These are phyloP conservation scores for Didymosphaeria variabile DNA, from an alignment of 2,329 filamentous ascomycete species.

Conservation along the genomic window DNA sequence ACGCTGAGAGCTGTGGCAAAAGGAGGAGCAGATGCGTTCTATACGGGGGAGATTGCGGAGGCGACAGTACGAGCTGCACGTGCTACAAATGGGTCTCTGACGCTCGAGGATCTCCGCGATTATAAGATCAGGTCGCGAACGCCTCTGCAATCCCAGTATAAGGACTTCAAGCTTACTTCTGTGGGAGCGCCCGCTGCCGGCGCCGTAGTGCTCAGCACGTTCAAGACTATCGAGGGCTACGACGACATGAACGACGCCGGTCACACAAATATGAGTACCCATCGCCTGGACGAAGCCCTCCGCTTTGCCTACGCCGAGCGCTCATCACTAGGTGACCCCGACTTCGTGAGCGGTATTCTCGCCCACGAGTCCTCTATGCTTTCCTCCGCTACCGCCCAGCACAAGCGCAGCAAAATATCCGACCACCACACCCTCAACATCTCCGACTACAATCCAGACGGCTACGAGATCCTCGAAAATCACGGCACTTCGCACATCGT, in stretches of 20 bases:
- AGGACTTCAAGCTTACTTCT: constrained; percentile 74
- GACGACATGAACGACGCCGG: constrained; percentile 66
- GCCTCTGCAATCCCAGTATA: constrained; percentile 62
- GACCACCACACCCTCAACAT: constrained; percentile 77
- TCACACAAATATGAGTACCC: constrained; percentile 73
- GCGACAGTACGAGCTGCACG: constrained; percentile 76
- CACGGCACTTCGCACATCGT: constrained; percentile 79
- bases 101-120: constrained; percentile 75
- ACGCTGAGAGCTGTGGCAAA: constrained; percentile 80
- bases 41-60: constrained; percentile 74
- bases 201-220: constrained; percentile 73
- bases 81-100: constrained; percentile 80
- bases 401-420: constrained; percentile 72
- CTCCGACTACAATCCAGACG: constrained; percentile 74
- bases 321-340: constrained; percentile 80
- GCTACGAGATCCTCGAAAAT: constrained; percentile 72
- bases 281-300: constrained; percentile 87
- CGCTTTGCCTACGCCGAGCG: constrained; percentile 84
- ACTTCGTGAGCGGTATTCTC: constrained; percentile 71
- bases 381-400: constrained; percentile 64
- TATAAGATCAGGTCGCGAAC: constrained; percentile 73
- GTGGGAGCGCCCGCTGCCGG: constrained; percentile 81
- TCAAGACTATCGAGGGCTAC: constrained; percentile 87
- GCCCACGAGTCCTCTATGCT: constrained; percentile 74
- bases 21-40: constrained; percentile 76